Conservation (phyloP, 106 monocot species). For the Allium cepa region DNA sequence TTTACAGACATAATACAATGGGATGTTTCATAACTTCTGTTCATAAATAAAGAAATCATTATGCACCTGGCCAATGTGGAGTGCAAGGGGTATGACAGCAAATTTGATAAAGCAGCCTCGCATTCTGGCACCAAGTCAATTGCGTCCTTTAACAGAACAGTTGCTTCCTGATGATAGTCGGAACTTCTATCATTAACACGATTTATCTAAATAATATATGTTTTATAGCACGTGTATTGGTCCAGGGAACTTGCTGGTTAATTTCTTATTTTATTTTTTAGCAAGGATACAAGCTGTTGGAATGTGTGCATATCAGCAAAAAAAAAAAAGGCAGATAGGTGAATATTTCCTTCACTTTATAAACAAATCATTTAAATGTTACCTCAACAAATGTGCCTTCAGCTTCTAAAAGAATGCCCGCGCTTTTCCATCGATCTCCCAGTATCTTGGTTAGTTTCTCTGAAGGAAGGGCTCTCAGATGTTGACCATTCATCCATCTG, state of each 20-base stretch:
- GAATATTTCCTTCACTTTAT: too few species aligned
- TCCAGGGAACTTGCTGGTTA: too few species aligned
- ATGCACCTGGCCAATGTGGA: constrained; percentile 72
- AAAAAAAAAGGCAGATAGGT: too few species aligned
- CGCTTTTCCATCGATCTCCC: constrained; percentile 70
- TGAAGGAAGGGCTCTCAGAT: constrained; percentile 76
- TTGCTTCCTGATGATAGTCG: constrained; percentile 58
- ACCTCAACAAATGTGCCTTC: constrained; percentile 80
- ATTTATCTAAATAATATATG: too few species aligned
- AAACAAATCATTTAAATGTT: not conserved
- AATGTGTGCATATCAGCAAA: too few species aligned
- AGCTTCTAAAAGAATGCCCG: constrained; percentile 65
- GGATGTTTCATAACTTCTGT: not conserved
- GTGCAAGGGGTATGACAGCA: constrained; percentile 82
- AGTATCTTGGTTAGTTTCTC: constrained; percentile 50
- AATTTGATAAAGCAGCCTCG: constrained; percentile 50
- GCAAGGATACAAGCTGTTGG: too few species aligned
- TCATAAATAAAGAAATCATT: not conserved
- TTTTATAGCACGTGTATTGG: too few species aligned
- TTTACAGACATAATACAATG: not conserved
- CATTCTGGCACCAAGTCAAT: constrained; percentile 88
- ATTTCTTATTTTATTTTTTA: too few species aligned
- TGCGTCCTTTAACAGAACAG: constrained; percentile 79
- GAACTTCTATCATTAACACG: not conserved
- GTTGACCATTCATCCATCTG: constrained; percentile 99